Base-by-base conservation (phyloP, 163 green algal species). In the Chlamydomonas reinhardtii region DNA sequence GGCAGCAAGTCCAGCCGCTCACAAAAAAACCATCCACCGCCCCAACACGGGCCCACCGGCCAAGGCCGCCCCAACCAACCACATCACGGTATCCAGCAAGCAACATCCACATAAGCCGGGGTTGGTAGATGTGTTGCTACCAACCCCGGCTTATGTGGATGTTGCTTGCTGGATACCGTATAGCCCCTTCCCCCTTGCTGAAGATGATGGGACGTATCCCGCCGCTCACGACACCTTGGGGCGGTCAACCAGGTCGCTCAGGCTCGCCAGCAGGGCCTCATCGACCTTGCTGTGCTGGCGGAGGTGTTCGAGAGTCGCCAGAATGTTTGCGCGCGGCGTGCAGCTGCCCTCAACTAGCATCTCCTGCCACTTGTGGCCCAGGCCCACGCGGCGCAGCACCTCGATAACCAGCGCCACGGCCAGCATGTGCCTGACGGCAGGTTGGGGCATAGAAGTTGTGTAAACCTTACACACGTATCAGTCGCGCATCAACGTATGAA, bases 341-440 rank as follows among this genome's bases (percentile, higher is more conserved):
- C 32, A 74, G 68, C 19, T 16, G 8, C 39, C 19, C 5, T 27
- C 32, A 32, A 74, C 9, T 32, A 74, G 32, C 32, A 52, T 24
- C 9, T 74, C 32, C 68, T 27, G 39, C 68, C 68, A 74, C 68
- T 48, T 19, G 22, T 54, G 27, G 65, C 65, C 65, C 65, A 39
- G 43, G 8, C 43, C 43, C 43, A 54, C 27, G 29, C 25, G 5
- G 65, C 65, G 65, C 65, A 72, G 65, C 75, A 74, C 48, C 75
- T 64, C 34, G 61, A 32, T 70, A 20, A 83, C 61, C 32, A 83
- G 25, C 27, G 59, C 56, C 61, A 83, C 75, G 66, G 61, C 75
- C 59, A 83, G 75, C 75, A 83, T 83, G 61, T 83, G 35, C 75
- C 75, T 83, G 59, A 54, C 43, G n/a, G n/a, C n/a, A n/a, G 43